Percentiles rank a stretch among this genome's conserved stretches.
phyloP scores from a whole-genome alignment of 2,329 filamentous ascomycete genomes.

The Trichoderma arundinaceum region DNA sequence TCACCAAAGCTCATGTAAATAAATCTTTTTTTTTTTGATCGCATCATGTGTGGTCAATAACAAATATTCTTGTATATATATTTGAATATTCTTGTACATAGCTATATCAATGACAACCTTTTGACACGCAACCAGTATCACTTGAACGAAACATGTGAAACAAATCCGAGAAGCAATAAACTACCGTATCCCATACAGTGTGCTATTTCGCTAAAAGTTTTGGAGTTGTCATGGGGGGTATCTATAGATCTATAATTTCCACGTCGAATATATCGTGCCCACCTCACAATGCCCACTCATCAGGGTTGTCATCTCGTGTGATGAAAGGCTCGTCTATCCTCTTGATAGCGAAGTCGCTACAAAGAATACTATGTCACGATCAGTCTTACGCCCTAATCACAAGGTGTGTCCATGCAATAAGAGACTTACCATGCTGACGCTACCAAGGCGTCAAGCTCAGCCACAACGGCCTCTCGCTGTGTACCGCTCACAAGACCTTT shows the following conservation, averaged over 20 bases:
- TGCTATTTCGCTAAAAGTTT: slow-evolving; percentile 17
- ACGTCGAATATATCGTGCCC: slow-evolving; percentile 13
- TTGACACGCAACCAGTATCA: not conserved
- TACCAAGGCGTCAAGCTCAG: slow-evolving; percentile 89
- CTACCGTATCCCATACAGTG: not conserved
- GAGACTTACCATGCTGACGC: slow-evolving; percentile 79
- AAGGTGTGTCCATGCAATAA: not conserved
- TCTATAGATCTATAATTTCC: slow-evolving; percentile 30
- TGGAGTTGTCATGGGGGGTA: slow-evolving; percentile 22
- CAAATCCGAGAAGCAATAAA: not conserved
- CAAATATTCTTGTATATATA: slow-evolving; percentile 4
- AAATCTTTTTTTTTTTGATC: not conserved
- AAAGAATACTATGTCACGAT: slow-evolving; percentile 71
- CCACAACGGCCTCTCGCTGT: slow-evolving; percentile 80
- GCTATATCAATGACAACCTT: not conserved
- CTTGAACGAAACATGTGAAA: not conserved
- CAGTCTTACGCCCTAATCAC: not conserved
- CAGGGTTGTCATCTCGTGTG: slow-evolving; percentile 69
- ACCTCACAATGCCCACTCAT: slow-evolving; percentile 75
- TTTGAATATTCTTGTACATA: slow-evolving; percentile 1
- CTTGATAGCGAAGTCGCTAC: slow-evolving; percentile 93
- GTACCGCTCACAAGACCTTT: slow-evolving; percentile 72
- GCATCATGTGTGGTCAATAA: not conserved
- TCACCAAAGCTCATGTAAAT: not conserved
- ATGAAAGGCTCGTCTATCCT: slow-evolving; percentile 94